These are phyloP conservation scores for Paraphaeosphaeria sporulosa DNA, from an alignment of 2,329 filamentous ascomycete genomes.

Conservation along the genomic window DNA sequence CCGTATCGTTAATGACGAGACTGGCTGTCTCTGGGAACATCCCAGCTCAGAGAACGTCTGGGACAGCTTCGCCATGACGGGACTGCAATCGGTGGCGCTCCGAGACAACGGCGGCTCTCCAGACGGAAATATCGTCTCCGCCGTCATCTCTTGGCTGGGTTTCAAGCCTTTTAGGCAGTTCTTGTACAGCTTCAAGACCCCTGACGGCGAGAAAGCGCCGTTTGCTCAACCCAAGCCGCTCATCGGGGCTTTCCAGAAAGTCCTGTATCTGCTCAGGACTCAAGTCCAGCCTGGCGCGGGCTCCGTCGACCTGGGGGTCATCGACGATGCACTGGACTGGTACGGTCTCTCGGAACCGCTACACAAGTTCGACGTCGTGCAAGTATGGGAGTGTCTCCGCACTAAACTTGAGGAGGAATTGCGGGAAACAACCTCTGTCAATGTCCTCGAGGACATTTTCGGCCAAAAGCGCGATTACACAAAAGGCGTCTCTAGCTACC, in stretches of 20 bases:
- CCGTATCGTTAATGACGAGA: conserved; percentile 66
- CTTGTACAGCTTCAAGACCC: conserved; percentile 58
- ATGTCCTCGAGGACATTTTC: conserved; percentile 56
- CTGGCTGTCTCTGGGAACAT: conserved; percentile 68
- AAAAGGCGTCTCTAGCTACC: conserved; percentile 45
- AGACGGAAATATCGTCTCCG: conserved; percentile 58
- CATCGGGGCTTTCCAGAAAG: conserved; percentile 59
- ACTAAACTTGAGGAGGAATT: conserved; percentile 62
- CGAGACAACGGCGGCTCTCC: conserved; percentile 39
- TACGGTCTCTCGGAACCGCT: conserved; percentile 49
- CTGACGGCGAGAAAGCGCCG: conserved; percentile 56
- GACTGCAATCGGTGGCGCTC: conserved; percentile 58
- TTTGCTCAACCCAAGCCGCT: conserved; percentile 59
- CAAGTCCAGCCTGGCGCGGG: conserved; percentile 48
- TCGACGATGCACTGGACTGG: conserved; percentile 50
- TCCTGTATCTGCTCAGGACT: conserved; percentile 59
- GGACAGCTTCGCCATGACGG: conserved; percentile 65
- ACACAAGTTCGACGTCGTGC: conserved; percentile 59
- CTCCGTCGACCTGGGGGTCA: conserved; percentile 42
- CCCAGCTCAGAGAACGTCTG: conserved; percentile 62
- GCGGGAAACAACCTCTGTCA: conserved; percentile 51
- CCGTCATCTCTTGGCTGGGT: conserved; percentile 65
- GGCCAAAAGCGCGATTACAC: conserved; percentile 49
- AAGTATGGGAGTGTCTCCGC: conserved; percentile 63
- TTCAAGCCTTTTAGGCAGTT: conserved; percentile 66